These are phyloP conservation scores for Talaromyces sp. DNA, from an alignment of 2,329 filamentous ascomycete species.

Conservation along the genomic window DNA sequence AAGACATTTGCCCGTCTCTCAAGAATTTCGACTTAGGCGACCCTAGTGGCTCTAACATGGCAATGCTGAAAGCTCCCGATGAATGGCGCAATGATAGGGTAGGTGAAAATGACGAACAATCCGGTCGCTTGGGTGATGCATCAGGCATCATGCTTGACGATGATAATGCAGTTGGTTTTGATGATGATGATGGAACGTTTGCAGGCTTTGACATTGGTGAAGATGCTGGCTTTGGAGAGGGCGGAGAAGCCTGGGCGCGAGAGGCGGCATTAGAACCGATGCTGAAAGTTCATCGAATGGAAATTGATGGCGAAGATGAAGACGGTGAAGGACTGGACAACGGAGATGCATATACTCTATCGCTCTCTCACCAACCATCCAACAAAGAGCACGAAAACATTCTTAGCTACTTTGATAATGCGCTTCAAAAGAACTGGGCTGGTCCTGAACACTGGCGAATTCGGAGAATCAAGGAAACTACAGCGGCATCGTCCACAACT, in stretches of 20 bases:
- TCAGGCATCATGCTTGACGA: constrained; percentile 83
- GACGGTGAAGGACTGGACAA: constrained; percentile 57
- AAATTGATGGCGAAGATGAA: constrained; percentile 49
- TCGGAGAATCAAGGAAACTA: constrained; percentile 78
- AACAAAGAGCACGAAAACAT: constrained; percentile 83
- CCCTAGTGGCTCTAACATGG: constrained; percentile 79
- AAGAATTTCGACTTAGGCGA: constrained; percentile 92
- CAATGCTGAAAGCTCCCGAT: constrained; percentile 83
- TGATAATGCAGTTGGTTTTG: constrained; percentile 76
- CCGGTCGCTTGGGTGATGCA: constrained; percentile 57
- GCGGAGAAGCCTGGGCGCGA: constrained; percentile 90
- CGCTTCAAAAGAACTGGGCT: constrained; percentile 93
- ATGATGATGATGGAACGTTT: constrained; percentile 68
- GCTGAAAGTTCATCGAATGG: constrained; percentile 66
- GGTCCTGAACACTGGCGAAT: constrained; percentile 99
- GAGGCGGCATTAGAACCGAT: constrained; percentile 84
- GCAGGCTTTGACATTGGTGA: constrained; percentile 65
- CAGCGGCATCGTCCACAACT: constrained; percentile 44
- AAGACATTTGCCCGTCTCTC: constrained; percentile 91
- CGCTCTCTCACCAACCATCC: constrained; percentile 66
- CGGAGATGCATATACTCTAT: constrained; percentile 71
- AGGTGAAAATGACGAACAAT: constrained; percentile 38
- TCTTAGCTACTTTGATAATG: constrained; percentile 95
- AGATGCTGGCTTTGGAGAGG: constrained; percentile 82
- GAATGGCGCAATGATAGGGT: constrained; percentile 72